Evolutionary conservation across 345 rosid genomes (phyloP).

Genomic region (Microthlaspi erraticum): DNA sequence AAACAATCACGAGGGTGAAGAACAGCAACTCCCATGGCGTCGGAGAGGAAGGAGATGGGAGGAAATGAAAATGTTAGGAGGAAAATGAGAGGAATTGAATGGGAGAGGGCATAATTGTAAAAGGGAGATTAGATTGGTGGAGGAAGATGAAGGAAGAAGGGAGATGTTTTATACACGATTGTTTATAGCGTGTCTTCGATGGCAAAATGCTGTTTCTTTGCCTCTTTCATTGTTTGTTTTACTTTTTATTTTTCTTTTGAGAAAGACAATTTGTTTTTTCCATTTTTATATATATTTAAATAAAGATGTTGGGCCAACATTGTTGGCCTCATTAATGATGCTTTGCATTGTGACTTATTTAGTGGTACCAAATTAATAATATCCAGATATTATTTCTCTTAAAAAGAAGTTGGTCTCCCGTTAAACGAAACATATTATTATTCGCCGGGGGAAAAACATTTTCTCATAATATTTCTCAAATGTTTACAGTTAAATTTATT

Average conservation of each 20-base stretch:
- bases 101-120: constrained; percentile 18
- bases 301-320: too few species aligned
- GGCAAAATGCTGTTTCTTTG: constrained; percentile 12
- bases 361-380: too few species aligned
- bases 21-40: constrained; percentile 64
- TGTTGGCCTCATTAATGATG: too few species aligned
- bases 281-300: too few species aligned
- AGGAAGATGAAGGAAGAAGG: constrained; percentile 4
- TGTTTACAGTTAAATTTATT: too few species aligned
- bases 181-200: constrained; percentile 8
- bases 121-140: background rate
- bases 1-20: constrained; percentile 57
- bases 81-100: background rate
- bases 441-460: too few species aligned
- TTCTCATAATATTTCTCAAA: too few species aligned
- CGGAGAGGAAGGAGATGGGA: background rate
- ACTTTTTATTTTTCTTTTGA: too few species aligned
- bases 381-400: too few species aligned
- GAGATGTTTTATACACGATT: constrained; percentile 10
- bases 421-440: too few species aligned
- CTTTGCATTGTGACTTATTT: too few species aligned
- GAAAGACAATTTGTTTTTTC: background rate
- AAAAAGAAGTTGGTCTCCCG: too few species aligned
- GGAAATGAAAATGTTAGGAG: background rate
- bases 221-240: background rate